phyloP scores from a whole-genome alignment of 306 rosid species.

The Quercus ilex region DNA sequence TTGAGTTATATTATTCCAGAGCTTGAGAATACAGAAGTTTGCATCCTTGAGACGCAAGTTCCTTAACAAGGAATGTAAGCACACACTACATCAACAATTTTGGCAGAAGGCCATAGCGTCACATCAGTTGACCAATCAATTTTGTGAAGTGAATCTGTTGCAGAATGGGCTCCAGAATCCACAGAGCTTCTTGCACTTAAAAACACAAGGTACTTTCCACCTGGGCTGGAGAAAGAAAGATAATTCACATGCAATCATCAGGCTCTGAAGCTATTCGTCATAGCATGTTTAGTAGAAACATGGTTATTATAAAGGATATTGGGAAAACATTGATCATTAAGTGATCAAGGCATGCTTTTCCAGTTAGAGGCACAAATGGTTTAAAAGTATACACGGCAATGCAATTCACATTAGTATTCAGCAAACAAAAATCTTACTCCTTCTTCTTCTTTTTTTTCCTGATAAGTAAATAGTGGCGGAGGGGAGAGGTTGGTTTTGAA shows the following conservation, averaged over 20 bases:
- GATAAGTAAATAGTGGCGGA: too few species aligned
- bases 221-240: slow-evolving; percentile 51
- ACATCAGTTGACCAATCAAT: slow-evolving; percentile 70
- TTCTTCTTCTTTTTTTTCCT: too few species aligned
- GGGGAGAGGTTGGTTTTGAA: too few species aligned
- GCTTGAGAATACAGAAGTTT: neutral
- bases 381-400: too few species aligned
- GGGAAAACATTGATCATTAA: too few species aligned
- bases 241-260: slow-evolving; percentile 15
- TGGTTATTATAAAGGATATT: neutral
- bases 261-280: slow-evolving; percentile 1
- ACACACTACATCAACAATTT: slow-evolving; percentile 63
- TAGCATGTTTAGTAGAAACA: neutral
- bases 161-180: slow-evolving; percentile 80
- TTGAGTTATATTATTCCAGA: neutral
- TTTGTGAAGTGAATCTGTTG: slow-evolving; percentile 84
- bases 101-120: slow-evolving; percentile 29
- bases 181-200: slow-evolving; percentile 70
- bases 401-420: too few species aligned
- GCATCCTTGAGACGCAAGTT: neutral
- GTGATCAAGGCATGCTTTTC: too few species aligned
- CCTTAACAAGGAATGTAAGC: slow-evolving; percentile 3
- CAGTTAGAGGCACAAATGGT: too few species aligned
- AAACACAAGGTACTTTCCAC: slow-evolving; percentile 72
- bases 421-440: too few species aligned